Conservation (phyloP, 1,284 basidiomycete genomes). For the Cryptococcus amylolentus region DNA sequence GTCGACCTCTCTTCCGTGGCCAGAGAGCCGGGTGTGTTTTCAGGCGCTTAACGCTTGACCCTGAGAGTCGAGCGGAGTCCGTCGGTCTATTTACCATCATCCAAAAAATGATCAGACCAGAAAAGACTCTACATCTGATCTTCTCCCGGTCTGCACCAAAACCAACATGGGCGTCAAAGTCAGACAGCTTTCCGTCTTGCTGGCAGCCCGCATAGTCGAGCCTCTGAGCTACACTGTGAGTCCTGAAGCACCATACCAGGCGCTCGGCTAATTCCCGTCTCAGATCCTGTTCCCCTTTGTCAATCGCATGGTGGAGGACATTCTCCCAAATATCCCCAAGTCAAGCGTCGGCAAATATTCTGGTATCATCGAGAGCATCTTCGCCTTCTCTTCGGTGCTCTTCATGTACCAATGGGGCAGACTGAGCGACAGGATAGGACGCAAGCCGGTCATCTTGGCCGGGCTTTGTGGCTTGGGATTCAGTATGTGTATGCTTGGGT, state of each 20-base stretch:
- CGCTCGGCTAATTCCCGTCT: not conserved
- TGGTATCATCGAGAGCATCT: slow-evolving; percentile 21
- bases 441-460: slow-evolving; percentile 22
- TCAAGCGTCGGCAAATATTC: slow-evolving; percentile 21
- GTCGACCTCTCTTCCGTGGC: too few relatives aligned
- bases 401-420: slow-evolving; percentile 28
- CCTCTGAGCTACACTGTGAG: slow-evolving; percentile 15
- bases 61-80: too few relatives aligned
- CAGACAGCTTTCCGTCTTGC: slow-evolving; percentile 15
- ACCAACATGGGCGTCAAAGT: not conserved
- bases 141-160: too few relatives aligned
- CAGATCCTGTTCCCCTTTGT: slow-evolving; percentile 25
- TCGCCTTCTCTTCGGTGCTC: slow-evolving; percentile 17
- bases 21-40: too few relatives aligned
- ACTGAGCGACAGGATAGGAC: slow-evolving; percentile 19
- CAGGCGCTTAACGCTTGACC: too few relatives aligned
- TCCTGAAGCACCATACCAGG: not conserved
- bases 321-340: slow-evolving; percentile 16
- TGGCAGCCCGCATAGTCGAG: slow-evolving; percentile 15
- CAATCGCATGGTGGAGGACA: slow-evolving; percentile 20
- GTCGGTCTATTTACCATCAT: too few relatives aligned
- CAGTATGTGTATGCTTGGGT: slow-evolving; percentile 17
- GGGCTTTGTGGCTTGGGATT: slow-evolving; percentile 18
- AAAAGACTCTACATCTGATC: too few relatives aligned
- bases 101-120: too few relatives aligned